These are phyloP conservation scores for Cercospora sp. DNA, from an alignment of 2,329 filamentous ascomycete species.

Conservation along the genomic window DNA sequence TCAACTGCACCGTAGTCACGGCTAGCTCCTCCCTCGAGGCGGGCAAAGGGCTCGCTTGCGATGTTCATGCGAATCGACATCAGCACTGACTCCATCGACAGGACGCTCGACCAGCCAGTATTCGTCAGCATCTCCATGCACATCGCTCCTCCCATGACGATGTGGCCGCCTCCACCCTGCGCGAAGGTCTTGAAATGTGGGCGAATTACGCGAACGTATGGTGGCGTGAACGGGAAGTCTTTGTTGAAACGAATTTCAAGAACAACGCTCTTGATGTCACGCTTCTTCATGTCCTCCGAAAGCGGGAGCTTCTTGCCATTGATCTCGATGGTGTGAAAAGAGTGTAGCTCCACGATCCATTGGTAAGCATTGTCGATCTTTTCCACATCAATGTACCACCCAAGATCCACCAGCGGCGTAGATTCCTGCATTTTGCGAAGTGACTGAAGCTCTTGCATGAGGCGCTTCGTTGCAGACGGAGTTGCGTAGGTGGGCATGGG, in stretches of 20 bases:
- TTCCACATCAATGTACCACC: conserved; percentile 76
- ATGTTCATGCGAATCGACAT: conserved; percentile 80
- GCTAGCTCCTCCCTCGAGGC: conserved; percentile 51
- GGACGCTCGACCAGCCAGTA: conserved; percentile 74
- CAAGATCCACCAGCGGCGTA: conserved; percentile 65
- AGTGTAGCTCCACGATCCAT: conserved; percentile 89
- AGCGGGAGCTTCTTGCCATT: conserved; percentile 58
- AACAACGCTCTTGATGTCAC: conserved; percentile 66
- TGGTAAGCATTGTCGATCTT: conserved; percentile 77
- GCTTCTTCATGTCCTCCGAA: conserved; percentile 69
- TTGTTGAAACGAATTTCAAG: conserved; percentile 79
- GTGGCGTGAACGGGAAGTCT: conserved; percentile 74
- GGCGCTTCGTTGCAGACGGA: conserved; percentile 58
- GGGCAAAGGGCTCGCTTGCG: conserved; percentile 70
- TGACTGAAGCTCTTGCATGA: conserved; percentile 65
- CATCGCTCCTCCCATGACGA: conserved; percentile 80
- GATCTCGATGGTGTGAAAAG: conserved; percentile 55
- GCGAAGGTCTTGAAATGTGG: conserved; percentile 75
- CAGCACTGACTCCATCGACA: conserved; percentile 75
- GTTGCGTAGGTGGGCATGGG: conserved; percentile 66
- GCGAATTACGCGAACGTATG: conserved; percentile 79
- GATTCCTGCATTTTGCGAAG: conserved; percentile 65
- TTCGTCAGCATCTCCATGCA: conserved; percentile 76
- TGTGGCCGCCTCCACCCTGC: conserved; percentile 77
- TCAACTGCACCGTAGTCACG: conserved; percentile 64